phyloP scores from a whole-genome alignment of 129 eudicot species.

The Pseudognaphalium luteoalbum region DNA sequence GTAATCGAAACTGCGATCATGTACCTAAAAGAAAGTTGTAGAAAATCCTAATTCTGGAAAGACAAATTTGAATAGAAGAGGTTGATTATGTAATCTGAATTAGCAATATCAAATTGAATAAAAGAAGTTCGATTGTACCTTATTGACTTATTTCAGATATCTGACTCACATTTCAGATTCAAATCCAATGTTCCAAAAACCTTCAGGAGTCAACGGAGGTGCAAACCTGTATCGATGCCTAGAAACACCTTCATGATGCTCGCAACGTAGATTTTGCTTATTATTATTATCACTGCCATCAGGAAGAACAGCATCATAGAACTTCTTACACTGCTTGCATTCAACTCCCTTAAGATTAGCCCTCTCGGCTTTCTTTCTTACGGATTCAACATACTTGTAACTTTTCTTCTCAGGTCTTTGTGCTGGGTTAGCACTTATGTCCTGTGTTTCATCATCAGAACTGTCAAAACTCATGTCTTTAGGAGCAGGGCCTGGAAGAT shows the following conservation, averaged over 20 bases:
- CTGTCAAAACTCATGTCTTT: slow-evolving; percentile 52
- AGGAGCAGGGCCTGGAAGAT: slow-evolving; percentile 43
- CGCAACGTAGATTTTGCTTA: slow-evolving; percentile 64
- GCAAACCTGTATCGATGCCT: slow-evolving; percentile 94
- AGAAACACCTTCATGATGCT: slow-evolving; percentile 96
- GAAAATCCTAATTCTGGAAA: neutral
- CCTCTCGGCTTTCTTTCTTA: slow-evolving; percentile 82
- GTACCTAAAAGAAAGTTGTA: neutral
- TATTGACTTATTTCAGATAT: slow-evolving; percentile 1
- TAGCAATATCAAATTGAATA: neutral
- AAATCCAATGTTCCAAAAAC: slow-evolving; percentile 99
- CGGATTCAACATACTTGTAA: slow-evolving; percentile 89
- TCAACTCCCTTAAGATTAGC: slow-evolving; percentile 80
- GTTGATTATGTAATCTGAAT: neutral
- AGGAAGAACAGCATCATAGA: slow-evolving; percentile 91
- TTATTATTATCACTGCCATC: slow-evolving; percentile 38
- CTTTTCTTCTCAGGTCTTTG: slow-evolving; percentile 43
- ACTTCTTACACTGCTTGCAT: slow-evolving; percentile 92
- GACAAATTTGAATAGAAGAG: neutral
- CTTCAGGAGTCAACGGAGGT: slow-evolving; percentile 97
- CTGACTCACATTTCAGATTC: slow-evolving; percentile 75
- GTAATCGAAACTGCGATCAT: neutral
- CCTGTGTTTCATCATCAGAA: slow-evolving; percentile 88
- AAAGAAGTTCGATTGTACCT: slow-evolving; percentile 1
- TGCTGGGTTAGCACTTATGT: slow-evolving; percentile 36